These are phyloP conservation scores for Rhodotorula sp. DNA, from an alignment of 1,284 basidiomycete species.

Conservation along the genomic window DNA sequence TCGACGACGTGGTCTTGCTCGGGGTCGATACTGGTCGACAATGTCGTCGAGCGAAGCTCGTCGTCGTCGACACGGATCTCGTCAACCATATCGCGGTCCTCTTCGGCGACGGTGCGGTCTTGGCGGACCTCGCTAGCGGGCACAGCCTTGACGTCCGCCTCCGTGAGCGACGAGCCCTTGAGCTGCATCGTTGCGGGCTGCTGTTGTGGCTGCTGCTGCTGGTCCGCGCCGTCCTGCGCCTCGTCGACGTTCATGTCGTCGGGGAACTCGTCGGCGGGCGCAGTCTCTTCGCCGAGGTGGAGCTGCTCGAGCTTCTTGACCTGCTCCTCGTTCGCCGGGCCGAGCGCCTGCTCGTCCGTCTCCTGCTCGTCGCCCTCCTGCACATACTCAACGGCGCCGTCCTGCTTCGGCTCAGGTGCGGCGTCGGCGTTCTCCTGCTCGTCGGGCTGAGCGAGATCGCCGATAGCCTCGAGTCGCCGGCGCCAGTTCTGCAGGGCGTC, in stretches of 20 bases:
- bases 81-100: constrained; percentile 49
- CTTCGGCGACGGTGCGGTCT: constrained; percentile 45
- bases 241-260: constrained; percentile 45
- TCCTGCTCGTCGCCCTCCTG: constrained; percentile 67
- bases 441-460: constrained; percentile 57
- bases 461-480: constrained; percentile 80
- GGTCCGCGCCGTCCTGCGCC: constrained; percentile 12
- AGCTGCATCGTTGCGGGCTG: constrained; percentile 21
- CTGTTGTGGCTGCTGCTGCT: constrained; percentile 21
- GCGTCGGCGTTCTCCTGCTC: constrained; percentile 50
- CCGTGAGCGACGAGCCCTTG: constrained; percentile 37
- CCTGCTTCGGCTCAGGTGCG: constrained; percentile 55
- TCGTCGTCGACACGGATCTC: constrained; percentile 51
- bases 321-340: constrained; percentile 79
- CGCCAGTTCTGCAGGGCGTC: constrained; percentile 83
- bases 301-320: constrained; percentile 78
- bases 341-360: constrained; percentile 84
- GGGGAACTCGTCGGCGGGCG: constrained; percentile 45
- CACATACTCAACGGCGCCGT: constrained; percentile 73
- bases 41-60: constrained; percentile 54
- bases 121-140: constrained; percentile 36
- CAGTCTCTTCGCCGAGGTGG: constrained; percentile 67
- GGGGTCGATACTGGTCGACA: constrained; percentile 39
- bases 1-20: constrained; percentile 51
- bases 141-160: constrained; percentile 39